phyloP scores from a whole-genome alignment of 1,284 basidiomycete species.

The Amylostereum chailletii region DNA sequence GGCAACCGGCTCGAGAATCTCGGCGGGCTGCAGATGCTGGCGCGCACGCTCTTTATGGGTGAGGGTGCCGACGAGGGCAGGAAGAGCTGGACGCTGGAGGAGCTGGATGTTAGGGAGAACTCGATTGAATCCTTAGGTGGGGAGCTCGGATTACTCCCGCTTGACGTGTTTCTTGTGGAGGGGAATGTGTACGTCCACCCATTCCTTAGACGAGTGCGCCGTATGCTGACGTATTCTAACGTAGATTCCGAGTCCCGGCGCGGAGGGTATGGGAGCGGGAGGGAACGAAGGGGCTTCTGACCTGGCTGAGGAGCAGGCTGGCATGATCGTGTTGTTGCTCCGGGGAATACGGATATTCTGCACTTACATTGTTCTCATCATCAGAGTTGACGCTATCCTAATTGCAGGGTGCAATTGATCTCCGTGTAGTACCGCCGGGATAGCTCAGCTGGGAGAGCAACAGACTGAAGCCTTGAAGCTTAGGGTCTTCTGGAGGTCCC shows the following conservation, averaged over 20 bases:
- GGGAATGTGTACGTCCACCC: conserved; percentile 64
- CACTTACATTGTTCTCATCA: too few species aligned
- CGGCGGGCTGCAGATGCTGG: conserved; percentile 51
- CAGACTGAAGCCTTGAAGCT: conserved; percentile 49
- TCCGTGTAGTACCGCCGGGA: conserved; percentile 24
- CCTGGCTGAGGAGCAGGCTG: conserved; percentile 64
- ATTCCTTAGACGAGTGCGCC: conserved; percentile 1
- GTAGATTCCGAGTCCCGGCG: conserved; percentile 71
- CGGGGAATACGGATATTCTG: too few species aligned
- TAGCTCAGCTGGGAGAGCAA: conserved; percentile 78
- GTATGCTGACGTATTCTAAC: conserved; percentile 5
- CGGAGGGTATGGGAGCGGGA: conserved; percentile 76
- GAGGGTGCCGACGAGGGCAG: conserved; percentile 36
- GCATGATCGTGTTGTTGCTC: conserved; percentile 27
- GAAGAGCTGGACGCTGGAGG: conserved; percentile 64
- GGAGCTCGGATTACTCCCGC: conserved; percentile 60
- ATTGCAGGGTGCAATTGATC: too few species aligned
- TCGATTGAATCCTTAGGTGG: conserved; percentile 59
- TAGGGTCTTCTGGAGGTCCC: conserved; percentile 45
- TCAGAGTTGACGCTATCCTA: too few species aligned
- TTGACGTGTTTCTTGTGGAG: conserved; percentile 75
- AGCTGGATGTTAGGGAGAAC: conserved; percentile 73
- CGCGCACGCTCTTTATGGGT: conserved; percentile 38
- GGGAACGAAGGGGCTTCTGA: conserved; percentile 71
- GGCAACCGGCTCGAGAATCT: conserved; percentile 58